Conservation (phyloP, 257 asterid genomes). For the Marsdenia floribunda region DNA sequence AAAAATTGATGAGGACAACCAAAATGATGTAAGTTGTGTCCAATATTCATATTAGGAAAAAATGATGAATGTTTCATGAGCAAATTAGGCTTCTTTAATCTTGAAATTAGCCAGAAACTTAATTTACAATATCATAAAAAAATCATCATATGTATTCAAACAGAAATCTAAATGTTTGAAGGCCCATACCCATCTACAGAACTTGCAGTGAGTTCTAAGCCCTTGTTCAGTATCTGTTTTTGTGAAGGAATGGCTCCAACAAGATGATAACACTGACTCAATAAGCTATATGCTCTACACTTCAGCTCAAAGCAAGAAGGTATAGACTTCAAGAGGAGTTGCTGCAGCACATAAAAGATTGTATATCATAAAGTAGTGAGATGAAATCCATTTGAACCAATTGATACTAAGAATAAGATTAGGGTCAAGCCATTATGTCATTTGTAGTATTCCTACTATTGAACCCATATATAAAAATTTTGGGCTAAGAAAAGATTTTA, state of each 20-base stretch:
- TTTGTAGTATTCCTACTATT: neutral
- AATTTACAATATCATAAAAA: neutral
- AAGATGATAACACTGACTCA: slow-evolving; percentile 99
- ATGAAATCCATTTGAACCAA: neutral
- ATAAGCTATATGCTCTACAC: slow-evolving; percentile 89
- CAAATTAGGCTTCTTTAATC: neutral
- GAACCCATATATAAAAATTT: too few species aligned
- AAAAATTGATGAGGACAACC: neutral
- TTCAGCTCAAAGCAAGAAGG: slow-evolving; percentile 98
- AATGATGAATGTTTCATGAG: neutral
- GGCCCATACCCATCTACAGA: slow-evolving; percentile 84
- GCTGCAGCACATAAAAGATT: slow-evolving; percentile 52
- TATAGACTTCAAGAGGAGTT: slow-evolving; percentile 86
- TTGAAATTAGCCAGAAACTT: neutral
- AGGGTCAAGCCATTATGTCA: neutral
- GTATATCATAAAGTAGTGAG: slow-evolving; percentile 20
- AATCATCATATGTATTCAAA: neutral
- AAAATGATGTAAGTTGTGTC: neutral
- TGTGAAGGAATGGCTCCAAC: slow-evolving; percentile 93
- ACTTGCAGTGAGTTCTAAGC: slow-evolving; percentile 70
- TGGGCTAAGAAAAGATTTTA: too few species aligned
- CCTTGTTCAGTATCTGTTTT: slow-evolving; percentile 84
- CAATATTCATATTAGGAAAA: neutral
- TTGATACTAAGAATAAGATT: neutral
- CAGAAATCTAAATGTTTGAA: neutral